Conservation (phyloP, 192 early-diverging fungal species). For the Entomortierella lignicola region DNA sequence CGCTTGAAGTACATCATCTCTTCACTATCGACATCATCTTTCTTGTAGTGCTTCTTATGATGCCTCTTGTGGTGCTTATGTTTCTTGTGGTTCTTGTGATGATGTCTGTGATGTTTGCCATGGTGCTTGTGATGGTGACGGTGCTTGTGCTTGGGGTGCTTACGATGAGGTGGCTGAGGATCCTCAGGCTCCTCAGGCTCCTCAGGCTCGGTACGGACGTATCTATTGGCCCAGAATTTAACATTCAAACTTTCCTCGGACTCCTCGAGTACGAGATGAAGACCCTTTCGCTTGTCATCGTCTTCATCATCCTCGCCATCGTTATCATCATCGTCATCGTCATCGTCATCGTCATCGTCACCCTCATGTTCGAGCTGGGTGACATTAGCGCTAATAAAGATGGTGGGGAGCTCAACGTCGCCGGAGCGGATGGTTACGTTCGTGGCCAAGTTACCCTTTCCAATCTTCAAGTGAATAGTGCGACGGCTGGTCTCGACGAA, state of each 20-base stretch:
- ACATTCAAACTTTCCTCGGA: slow-evolving; percentile 16
- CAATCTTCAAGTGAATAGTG: slow-evolving; percentile 21
- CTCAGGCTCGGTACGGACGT: slow-evolving; percentile 6
- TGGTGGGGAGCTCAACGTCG: slow-evolving; percentile 10
- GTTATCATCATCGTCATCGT: slow-evolving; percentile 25
- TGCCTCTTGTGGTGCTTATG: slow-evolving; percentile 18
- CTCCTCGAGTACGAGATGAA: slow-evolving; percentile 21
- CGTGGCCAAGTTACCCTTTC: slow-evolving; percentile 28
- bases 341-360: slow-evolving; percentile 13
- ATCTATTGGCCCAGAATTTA: slow-evolving; percentile 30
- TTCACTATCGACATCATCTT: slow-evolving; percentile 4
- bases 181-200: neutral
- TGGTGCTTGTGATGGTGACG: slow-evolving; percentile 18
- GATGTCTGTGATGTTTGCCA: slow-evolving; percentile 31
- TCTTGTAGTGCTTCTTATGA: slow-evolving; percentile 13
- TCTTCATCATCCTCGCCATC: slow-evolving; percentile 8
- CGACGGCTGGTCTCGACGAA: neutral
- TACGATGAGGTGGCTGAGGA: slow-evolving; percentile 2
- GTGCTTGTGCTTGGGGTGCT: slow-evolving; percentile 2
- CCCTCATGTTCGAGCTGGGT: slow-evolving; percentile 12
- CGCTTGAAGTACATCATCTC: slow-evolving; percentile 10
- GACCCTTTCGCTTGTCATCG: slow-evolving; percentile 7
- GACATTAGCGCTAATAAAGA: slow-evolving; percentile 34
- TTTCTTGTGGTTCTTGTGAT: slow-evolving; percentile 15
- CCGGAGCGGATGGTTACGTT: slow-evolving; percentile 22